phyloP scores from a whole-genome alignment of 345 rosid species.

The Salix dunnii region DNA sequence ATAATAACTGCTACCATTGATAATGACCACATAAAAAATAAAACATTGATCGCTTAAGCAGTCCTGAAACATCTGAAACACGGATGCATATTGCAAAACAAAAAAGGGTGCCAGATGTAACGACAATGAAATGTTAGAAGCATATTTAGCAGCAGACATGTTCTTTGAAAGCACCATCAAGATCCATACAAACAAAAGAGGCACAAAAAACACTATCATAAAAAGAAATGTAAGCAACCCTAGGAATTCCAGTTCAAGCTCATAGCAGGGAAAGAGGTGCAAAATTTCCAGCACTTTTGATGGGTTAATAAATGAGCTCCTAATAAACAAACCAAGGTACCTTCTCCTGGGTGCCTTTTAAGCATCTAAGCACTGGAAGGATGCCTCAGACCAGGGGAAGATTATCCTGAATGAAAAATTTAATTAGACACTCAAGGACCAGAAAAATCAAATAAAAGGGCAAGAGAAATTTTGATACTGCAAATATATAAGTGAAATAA shows the following conservation, averaged over 20 bases:
- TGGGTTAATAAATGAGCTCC: conserved; percentile 45
- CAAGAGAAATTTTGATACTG: not conserved
- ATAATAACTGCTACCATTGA: not conserved
- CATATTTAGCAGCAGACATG: not conserved
- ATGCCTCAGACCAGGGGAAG: conserved; percentile 71
- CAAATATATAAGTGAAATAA: not conserved
- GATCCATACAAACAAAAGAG: too few relatives aligned
- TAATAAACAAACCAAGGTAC: conserved; percentile 84
- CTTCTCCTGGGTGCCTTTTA: conserved; percentile 92
- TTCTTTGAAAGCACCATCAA: too few relatives aligned
- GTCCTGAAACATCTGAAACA: not conserved
- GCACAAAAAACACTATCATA: too few relatives aligned
- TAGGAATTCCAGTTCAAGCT: too few relatives aligned
- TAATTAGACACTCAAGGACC: conserved; percentile 62
- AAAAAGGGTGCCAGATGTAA: not conserved
- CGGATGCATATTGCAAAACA: not conserved
- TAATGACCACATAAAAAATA: not conserved
- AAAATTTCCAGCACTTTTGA: conserved; percentile 13
- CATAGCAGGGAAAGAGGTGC: not conserved
- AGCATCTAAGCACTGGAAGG: conserved; percentile 75
- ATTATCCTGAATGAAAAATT: conserved; percentile 83
- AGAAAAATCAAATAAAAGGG: conserved; percentile 14
- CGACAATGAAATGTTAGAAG: not conserved
- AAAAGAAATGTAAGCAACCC: not conserved
- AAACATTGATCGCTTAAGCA: not conserved